Base-by-base conservation (phyloP, 495 filamentous ascomycete species). In the Bathelium albidoporum region DNA sequence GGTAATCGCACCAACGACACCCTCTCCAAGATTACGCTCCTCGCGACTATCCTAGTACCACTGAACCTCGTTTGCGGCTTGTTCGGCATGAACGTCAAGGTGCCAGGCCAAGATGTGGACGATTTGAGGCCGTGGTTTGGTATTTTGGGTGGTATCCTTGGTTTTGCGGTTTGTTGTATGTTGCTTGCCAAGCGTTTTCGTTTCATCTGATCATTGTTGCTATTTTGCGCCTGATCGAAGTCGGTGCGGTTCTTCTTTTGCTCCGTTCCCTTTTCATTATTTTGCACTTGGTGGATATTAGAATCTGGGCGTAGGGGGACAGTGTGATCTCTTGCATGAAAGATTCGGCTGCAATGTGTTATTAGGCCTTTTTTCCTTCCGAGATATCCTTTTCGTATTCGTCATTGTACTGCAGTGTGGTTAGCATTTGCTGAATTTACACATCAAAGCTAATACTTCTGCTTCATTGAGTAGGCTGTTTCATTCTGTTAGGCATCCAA, bases 41-140 rank as follows among this genome's bases (percentile, higher is more conserved):
- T 97, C 64, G 94, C 91, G 5, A 95, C 93, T 18, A 89, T 98
- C 67, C 82, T 98, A 39, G 90, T 98, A 24, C 94, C 94, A n/a
- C 84, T 98, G 73, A 98, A 98, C 73, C 78, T 98, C 62, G 88
- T 98, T 64, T 91, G 88, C 26, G 94, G 94, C 78, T 79, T 98
- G 60, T 98, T 97, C 73, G 94, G 94, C 16, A 98, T 98, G 94
- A 98, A 98, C 75, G 91, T 98, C 9, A 63, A 72, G 28, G 87
- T 97, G 1, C 94, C 94, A 1, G 96, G 85, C 32, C 72, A 73
- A 64, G 70, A 85, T 12, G 63, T 65, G 0, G 73, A 73, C 0
- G 81, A 80, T 31, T 74, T 92, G 18, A 77, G 70, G 16, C 89
- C 92, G 77, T 98, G 91, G 76, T 93, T 91, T 74, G 83, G 83